Evolutionary conservation across 225 moss, liverwort and hornwort species (phyloP).

Genomic region (Pseudisothecium myosuroides): DNA sequence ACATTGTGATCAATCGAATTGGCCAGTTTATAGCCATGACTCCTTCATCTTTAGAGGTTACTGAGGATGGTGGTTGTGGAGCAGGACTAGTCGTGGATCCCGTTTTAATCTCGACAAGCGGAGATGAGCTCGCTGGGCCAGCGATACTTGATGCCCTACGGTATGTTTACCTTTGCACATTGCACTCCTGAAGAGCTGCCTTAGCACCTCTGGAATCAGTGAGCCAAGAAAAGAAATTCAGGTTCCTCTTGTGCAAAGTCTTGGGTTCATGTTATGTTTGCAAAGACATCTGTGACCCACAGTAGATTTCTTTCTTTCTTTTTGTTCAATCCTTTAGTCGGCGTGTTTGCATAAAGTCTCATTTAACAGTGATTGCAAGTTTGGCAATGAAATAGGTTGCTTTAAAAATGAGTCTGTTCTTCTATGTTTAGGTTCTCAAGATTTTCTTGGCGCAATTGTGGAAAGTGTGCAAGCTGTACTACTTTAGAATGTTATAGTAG

Average conservation of each 20-base stretch:
- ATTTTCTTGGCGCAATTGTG: neutral
- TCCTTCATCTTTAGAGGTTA: neutral
- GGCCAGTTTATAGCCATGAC: neutral
- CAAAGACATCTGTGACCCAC: neutral
- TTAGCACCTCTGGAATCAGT: neutral
- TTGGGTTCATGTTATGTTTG: neutral
- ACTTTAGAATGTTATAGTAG: neutral
- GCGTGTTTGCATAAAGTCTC: neutral
- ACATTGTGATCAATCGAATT: neutral
- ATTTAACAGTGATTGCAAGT: neutral
- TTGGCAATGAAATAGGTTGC: neutral
- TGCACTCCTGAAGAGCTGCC: neutral
- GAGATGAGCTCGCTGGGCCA: constrained; percentile 74
- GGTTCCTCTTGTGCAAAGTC: neutral
- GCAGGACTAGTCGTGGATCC: constrained; percentile 95
- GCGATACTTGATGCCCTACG: constrained; percentile 61
- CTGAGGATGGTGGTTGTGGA: neutral
- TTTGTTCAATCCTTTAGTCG: neutral
- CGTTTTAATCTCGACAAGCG: constrained; percentile 86
- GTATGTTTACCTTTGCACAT: constrained; percentile 7
- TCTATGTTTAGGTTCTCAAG: neutral
- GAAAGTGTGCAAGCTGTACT: neutral
- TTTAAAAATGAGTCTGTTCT: neutral
- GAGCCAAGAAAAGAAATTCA: neutral
- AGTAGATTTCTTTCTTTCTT: neutral